Evolutionary conservation across 495 filamentous ascomycete genomes (phyloP), one percentile per base, ranked within the genome.

Genomic region (Podospora pseudoanserina): DNA sequence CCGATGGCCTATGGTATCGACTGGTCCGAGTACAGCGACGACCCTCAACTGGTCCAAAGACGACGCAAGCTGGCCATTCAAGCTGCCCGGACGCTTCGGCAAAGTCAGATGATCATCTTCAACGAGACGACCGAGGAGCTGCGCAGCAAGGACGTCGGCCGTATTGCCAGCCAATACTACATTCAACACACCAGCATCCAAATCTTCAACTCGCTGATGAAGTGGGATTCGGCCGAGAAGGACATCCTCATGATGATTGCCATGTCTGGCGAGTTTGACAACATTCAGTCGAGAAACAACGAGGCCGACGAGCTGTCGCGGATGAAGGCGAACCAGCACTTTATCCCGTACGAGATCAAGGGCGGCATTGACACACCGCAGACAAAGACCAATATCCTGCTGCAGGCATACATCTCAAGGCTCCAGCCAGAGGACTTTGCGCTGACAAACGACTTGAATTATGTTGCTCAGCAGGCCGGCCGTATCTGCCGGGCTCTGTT

Each of bases 101-200:
- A 93, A 72, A 96, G 90, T 71, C 96, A 98, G 76, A 99, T 99
- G 95, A 94, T 99, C 71, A 96, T 98, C 56, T 98, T 94, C 82
- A 96, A 97, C 73, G 96, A 97, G 68, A 83, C 80, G 16, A 98
- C 95, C 0, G 92, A 97, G 76, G 93, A 94, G 70, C 86, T 99
- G 13, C 87, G 89, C 59, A 89, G 92, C 61, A 99, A 98, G 75
- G 93, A 98, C 75, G 88, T 97, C 19, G 95, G 95, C 32, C 89
- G 95, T 20, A 99, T 99, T 76, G 96, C 95, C 27, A 97, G 94
- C 75, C 93, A 98, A 73, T 98, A 89, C 74, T 99, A 99, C 76
- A 92, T 99, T 65, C 84, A 94, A 59, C 92, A 98, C 71, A 90
- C 89, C 23, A 97, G 91, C 73, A 90, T 99, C 69, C 88, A 97